Base-by-base conservation (phyloP, 495 filamentous ascomycete genomes). In the Aspergillus haitiensis region DNA sequence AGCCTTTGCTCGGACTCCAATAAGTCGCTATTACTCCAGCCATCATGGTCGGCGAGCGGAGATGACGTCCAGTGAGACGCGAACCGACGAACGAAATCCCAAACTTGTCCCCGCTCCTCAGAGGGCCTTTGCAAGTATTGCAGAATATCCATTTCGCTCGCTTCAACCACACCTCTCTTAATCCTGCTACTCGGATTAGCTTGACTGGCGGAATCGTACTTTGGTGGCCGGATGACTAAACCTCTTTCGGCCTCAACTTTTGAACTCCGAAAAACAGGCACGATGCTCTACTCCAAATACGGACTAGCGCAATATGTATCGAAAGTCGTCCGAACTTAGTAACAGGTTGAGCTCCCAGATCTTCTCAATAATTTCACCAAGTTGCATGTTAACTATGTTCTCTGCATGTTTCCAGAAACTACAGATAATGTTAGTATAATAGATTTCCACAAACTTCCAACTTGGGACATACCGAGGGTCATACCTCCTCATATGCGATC, bases 151-250 rank as follows among this genome's bases (percentile, higher is more conserved):
- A 46, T 46, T n/a, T 46, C 15, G 7, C 18, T 16, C 0, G 15
- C 42, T 15, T 16, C 15, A 2, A 15, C 15, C 15, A 4, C 12
- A 7, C 7, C 12, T 46, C 42, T 8, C 18, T 6, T 16, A 13
- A 11, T 15, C 10, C 10, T 11, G 18, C 11, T 16, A n/a, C n/a
- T 10, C 42, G 7, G 42, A 3, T 27, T 27, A 27, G 21, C 21
- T 27, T 27, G 21, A 27, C 1, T 27, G 21, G 21, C 21, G 1
- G 21, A 27, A 27, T 27, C 39, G 0, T 42, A 11, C 44, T 46
- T 46, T 18, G 44, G 27, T 21, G 7, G 10, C 44, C 44, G 16
- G 44, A 47, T 47, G 44, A 47, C 44, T 47, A 47, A 47, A 15
- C 44, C 4, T 10, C 27, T 21, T 47, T 47, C n/a, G 44, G 44